phyloP scores from a whole-genome alignment of 1,284 basidiomycete genomes.

The Chalciporus sp. region DNA sequence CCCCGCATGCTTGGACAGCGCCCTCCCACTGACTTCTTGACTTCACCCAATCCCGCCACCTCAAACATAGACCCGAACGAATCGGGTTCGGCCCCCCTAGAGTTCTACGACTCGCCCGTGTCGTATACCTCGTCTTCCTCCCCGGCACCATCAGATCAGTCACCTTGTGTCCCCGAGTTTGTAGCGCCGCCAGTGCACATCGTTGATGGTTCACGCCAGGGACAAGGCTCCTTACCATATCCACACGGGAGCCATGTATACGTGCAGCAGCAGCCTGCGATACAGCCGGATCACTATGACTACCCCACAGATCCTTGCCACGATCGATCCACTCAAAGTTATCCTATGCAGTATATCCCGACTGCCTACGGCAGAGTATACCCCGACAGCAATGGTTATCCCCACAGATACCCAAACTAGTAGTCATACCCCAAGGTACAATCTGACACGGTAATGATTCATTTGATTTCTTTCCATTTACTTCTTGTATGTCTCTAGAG shows the following conservation, averaged over 20 bases:
- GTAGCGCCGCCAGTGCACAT: neutral
- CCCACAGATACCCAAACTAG: conserved; percentile 11
- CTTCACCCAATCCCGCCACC: conserved; percentile 10
- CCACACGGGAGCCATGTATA: conserved; percentile 11
- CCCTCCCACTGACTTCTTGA: conserved; percentile 6
- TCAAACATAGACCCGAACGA: conserved; percentile 21
- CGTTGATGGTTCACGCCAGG: conserved; percentile 3
- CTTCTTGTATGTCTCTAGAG: conserved; percentile 3
- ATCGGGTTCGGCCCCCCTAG: conserved; percentile 9
- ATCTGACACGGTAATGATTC: conserved; percentile 4
- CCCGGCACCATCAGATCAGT: conserved; percentile 27
- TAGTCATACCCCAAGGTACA: neutral
- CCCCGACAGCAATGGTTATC: conserved; percentile 17
- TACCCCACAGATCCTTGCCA: conserved; percentile 11
- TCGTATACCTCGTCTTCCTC: conserved; percentile 27
- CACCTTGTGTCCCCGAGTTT: conserved; percentile 17
- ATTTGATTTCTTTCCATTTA: neutral
- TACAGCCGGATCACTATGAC: conserved; percentile 16
- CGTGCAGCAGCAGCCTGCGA: conserved; percentile 2
- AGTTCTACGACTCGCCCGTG: conserved; percentile 25
- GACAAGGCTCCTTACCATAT: conserved; percentile 5
- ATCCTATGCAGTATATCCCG: conserved; percentile 13
- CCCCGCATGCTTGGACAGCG: conserved; percentile 14
- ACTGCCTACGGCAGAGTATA: conserved; percentile 14
- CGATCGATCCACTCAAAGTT: conserved; percentile 19